Base-by-base conservation (phyloP, 306 rosid species). In the Begonia fuchsioides region DNA sequence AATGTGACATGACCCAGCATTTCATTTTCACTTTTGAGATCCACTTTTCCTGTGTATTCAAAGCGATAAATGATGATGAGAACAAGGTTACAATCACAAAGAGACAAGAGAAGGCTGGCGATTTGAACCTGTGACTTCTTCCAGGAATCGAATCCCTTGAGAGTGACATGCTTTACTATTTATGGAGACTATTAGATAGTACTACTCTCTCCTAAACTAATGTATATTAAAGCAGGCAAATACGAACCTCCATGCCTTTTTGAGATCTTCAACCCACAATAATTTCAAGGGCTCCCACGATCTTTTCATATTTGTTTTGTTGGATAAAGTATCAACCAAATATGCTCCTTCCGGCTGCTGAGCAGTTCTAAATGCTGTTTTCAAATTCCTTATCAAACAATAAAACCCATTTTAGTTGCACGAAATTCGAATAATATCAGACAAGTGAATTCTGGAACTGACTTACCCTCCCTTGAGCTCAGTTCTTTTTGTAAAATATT, bases 381-480 rank as follows among this genome's bases (percentile, higher is more conserved):
- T 62, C 61, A 90, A 58, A 68, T 90, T 90, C 68, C 95, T 90
- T 84, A 58, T 4, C 47, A 63, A 38, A 64, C 39, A 54, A 65
- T 16, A 45, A 51, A 12, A 49, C 51, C 15, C 51, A 45, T 39
- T 35, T 49, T 53, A 50, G 32, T 39, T 15, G 46, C 54, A 39
- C 13, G 12, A 47, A 62, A 38, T 17, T 43, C 17, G 52, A 41
- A 59, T 32, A 20, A 15, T 44, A 45, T 19, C 38, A 52, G 11
- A 58, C 2, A 20, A 26, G 13, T 35, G 44, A 56, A 39, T 57
- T 35, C 18, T 46, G 15, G 55, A 49, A 47, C 55, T 63, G 41
- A 58, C 83, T 14, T 61, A 79, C 97, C 97, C 97, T 71, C 97
- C 95, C 56, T 76, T 81, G 64, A 90, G 95, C 67, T 81, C 97